Base-by-base conservation (phyloP, 2,329 filamentous ascomycete species). In the Aspergillus sp. region DNA sequence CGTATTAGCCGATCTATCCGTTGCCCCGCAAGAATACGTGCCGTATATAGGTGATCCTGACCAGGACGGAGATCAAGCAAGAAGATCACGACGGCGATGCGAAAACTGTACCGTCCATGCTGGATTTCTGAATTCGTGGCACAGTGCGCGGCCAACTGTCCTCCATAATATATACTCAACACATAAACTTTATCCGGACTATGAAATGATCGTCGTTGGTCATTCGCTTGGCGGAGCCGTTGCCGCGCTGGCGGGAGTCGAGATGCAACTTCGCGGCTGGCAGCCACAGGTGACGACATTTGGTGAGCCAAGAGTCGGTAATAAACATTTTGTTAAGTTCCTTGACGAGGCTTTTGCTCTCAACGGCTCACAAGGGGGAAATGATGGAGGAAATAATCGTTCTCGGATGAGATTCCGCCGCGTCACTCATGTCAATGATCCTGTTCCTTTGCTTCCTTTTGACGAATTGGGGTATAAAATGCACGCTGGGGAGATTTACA, bases 171-270 rank as follows among this genome's bases (percentile, higher is more conserved):
- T 98, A 3, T 71, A 79, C 45, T 67, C 71, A 4, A 72, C 87
- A 4, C 72, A 77, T 27, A 63, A 72, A 10, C 69, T 77, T 38
- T 78, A 91, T 59, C 86, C 86, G 0, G 71, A 78, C 27, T 91
- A 94, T 58, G 72, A 81, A 36, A 70, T 97, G 9, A 82, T 85
- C 27, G 74, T 98, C 3, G 81, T 95, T 5, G 93, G 93, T 0
- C 93, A 98, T 65, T 94, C 87, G 43, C 80, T 98, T 0, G 93
- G 93, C 19, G 93, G 93, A 10, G 90, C 93, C 0, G 87, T 98
- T 2, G 91, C 93, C 2, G 85, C 87, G 1, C 78, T 98, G 3
- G 93, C 90, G 0, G 87, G 80, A 1, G 74, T 96, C 29, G 93
- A 98, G 61, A 78, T 95, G 60, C 78, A 81, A 48, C 78, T 82